A percentile compares a stretch with the other conserved stretches of the same genome.
Conservation (phyloP, 345 rosid genomes). For the Lepidium didymum region DNA sequence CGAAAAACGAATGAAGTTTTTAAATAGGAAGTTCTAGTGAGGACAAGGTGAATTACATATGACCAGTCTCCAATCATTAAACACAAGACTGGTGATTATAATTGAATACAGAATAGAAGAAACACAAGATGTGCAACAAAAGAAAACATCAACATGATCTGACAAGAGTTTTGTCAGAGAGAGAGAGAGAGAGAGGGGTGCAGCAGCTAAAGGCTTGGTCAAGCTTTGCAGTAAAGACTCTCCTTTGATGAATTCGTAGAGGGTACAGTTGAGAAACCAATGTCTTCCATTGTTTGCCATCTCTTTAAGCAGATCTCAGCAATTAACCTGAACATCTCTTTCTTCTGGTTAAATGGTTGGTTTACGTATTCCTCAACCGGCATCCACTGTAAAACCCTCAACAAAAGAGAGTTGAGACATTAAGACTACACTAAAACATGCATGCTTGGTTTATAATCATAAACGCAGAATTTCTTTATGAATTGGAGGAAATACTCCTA, state of each 20-base stretch:
- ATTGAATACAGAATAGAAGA: background rate
- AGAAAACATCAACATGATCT: background rate
- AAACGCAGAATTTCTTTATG: background rate
- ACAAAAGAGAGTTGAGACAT: background rate
- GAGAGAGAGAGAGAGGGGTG: background rate
- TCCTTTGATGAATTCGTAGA: background rate
- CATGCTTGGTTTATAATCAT: background rate
- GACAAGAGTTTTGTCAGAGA: background rate
- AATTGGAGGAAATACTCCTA: too few relatives aligned
- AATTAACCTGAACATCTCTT: conserved; percentile 34
- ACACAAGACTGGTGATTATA: background rate
- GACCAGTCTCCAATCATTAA: background rate
- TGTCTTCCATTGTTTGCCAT: background rate
- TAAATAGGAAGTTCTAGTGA: too few relatives aligned
- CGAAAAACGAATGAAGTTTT: too few relatives aligned
- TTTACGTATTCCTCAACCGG: conserved; percentile 48
- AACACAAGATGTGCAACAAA: background rate
- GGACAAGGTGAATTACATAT: background rate
- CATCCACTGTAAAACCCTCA: conserved; percentile 57
- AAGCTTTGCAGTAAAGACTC: background rate
- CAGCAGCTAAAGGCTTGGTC: background rate
- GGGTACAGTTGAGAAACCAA: background rate
- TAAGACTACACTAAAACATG: background rate
- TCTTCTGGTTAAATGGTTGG: conserved; percentile 38
- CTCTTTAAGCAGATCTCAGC: conserved; percentile 50